phyloP scores from a whole-genome alignment of 192 early-diverging fungal species.

The Haplosporangium gracile region DNA sequence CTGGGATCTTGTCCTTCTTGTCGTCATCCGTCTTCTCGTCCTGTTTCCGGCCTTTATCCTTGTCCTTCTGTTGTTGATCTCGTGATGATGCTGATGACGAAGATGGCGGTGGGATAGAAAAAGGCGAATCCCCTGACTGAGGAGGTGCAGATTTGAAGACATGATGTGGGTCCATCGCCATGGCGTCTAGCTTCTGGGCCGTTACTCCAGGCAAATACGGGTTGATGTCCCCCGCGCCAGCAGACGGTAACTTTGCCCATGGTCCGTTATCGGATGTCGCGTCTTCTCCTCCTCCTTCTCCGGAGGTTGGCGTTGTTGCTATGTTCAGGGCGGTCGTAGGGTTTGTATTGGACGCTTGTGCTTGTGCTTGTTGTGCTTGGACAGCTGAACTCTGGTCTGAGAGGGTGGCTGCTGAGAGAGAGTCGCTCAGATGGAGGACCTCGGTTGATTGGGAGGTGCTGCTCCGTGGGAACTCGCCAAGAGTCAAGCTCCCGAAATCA shows the following conservation, averaged over 20 bases:
- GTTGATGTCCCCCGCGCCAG: neutral
- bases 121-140: conserved; percentile 19
- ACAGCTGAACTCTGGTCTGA: neutral
- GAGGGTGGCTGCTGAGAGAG: neutral
- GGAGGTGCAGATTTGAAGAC: conserved; percentile 38
- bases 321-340: neutral
- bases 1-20: conserved; percentile 18
- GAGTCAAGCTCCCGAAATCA: conserved; percentile 36
- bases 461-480: conserved; percentile 14
- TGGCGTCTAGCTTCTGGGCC: conserved; percentile 38
- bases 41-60: neutral
- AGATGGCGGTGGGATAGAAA: conserved; percentile 3
- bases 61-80: conserved; percentile 1
- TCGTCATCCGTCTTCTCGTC: neutral
- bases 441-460: neutral
- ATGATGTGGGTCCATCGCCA: conserved; percentile 49
- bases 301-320: neutral
- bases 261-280: conserved; percentile 26
- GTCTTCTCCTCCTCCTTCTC: neutral
- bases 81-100: neutral
- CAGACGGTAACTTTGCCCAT: conserved; percentile 34
- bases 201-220: conserved; percentile 41
- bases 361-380: neutral
- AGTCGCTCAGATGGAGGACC: conserved; percentile 4
- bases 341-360: neutral